Conservation (phyloP, 148 eudicot genomes). For the Rhododendron griersonianum region DNA sequence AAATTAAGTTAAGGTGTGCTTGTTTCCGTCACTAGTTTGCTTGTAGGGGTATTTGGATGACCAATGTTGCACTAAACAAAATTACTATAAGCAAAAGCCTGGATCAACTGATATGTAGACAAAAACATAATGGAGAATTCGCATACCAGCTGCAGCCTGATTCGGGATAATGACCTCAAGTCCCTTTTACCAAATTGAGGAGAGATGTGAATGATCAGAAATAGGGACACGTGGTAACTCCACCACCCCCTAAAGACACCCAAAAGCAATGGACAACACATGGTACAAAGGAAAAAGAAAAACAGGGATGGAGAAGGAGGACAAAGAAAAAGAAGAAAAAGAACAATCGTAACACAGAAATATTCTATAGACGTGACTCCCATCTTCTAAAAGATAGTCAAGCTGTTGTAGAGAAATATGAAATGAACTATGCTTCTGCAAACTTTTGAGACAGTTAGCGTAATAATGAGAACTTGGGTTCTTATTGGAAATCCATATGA, state of each 20-base stretch:
- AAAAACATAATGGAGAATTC: background rate
- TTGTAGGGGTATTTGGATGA: background rate
- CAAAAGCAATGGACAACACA: background rate
- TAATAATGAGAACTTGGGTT: background rate
- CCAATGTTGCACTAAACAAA: background rate
- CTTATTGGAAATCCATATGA: background rate
- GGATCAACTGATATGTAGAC: background rate
- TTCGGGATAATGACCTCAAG: background rate
- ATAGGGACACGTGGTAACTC: background rate
- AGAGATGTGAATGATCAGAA: background rate
- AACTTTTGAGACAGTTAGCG: background rate
- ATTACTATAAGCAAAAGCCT: background rate
- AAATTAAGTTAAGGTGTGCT: background rate
- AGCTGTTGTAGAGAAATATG: background rate
- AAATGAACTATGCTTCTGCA: background rate
- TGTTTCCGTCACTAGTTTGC: background rate
- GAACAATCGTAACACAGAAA: background rate
- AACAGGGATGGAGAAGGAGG: background rate
- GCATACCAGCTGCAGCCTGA: background rate
- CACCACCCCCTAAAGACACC: background rate
- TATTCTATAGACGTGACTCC: background rate
- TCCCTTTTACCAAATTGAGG: background rate
- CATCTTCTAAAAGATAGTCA: background rate
- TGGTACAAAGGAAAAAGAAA: background rate
- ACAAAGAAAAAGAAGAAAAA: background rate